Conservation (phyloP, 768 basidiomycete species). For the Serpula lacrymans region DNA sequence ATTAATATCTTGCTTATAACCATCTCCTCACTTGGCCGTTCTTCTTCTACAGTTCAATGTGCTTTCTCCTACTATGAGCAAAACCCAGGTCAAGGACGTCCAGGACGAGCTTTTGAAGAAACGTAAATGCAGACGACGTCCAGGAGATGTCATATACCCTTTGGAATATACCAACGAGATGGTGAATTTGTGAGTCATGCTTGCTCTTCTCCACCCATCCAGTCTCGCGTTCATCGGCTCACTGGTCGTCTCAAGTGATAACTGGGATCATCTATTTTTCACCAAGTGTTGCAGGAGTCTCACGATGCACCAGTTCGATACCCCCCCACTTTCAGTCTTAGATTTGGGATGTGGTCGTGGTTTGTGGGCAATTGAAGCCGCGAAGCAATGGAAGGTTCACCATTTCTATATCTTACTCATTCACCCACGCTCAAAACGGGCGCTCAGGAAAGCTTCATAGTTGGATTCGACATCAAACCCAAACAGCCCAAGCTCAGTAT, state of each 20-base stretch:
- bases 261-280: slow-evolving; percentile 70
- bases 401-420: slow-evolving; percentile 16
- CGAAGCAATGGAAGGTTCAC: slow-evolving; percentile 61
- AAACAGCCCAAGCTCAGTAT: slow-evolving; percentile 49
- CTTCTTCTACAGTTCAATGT: slow-evolving; percentile 5
- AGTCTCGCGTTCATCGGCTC: slow-evolving; percentile 1
- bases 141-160: slow-evolving; percentile 55
- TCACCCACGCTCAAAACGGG: slow-evolving; percentile 2
- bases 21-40: slow-evolving; percentile 9
- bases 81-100: slow-evolving; percentile 38
- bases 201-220: background rate
- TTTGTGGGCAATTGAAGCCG: slow-evolving; percentile 69
- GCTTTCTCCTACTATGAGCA: slow-evolving; percentile 22
- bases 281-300: slow-evolving; percentile 43
- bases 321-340: slow-evolving; percentile 50
- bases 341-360: slow-evolving; percentile 74
- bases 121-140: slow-evolving; percentile 38
- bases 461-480: slow-evolving; percentile 56
- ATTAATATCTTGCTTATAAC: slow-evolving; percentile 9
- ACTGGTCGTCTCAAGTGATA: slow-evolving; percentile 43
- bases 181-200: slow-evolving; percentile 49
- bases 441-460: slow-evolving; percentile 47
- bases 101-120: slow-evolving; percentile 41
- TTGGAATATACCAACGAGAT: slow-evolving; percentile 45
- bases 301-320: slow-evolving; percentile 52